phyloP scores from a whole-genome alignment of 352 stramenopile species.

The Globisporangium ultimum region DNA sequence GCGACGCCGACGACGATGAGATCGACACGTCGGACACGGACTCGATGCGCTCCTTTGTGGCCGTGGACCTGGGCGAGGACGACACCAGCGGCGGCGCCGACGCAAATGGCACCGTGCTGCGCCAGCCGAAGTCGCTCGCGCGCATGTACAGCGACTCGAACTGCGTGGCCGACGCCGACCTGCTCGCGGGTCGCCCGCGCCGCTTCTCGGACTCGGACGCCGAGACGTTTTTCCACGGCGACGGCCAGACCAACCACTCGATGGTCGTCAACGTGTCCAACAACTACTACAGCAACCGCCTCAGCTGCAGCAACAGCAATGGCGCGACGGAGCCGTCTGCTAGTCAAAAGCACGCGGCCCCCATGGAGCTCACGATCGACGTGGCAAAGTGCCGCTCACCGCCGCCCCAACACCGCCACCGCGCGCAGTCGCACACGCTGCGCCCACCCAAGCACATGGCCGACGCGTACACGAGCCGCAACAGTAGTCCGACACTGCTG shows the following conservation, averaged over 20 bases:
- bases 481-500: background rate
- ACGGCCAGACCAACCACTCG: slow-evolving; percentile 21
- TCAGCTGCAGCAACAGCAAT: background rate
- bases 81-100: slow-evolving; percentile 29
- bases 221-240: slow-evolving; percentile 58
- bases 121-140: slow-evolving; percentile 56
- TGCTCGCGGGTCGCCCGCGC: slow-evolving; percentile 39
- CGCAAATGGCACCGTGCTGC: slow-evolving; percentile 12
- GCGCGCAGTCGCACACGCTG: slow-evolving; percentile 12
- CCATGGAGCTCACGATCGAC: slow-evolving; percentile 17
- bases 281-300: slow-evolving; percentile 7
- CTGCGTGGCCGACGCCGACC: slow-evolving; percentile 32
- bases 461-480: background rate
- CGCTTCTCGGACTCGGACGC: slow-evolving; percentile 83
- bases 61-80: slow-evolving; percentile 65
- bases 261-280: slow-evolving; percentile 16
- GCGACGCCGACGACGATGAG: slow-evolving; percentile 39
- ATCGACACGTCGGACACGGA: slow-evolving; percentile 64
- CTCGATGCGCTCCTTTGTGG: slow-evolving; percentile 75
- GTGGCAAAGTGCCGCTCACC: slow-evolving; percentile 2
- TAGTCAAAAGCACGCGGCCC: background rate
- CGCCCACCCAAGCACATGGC: background rate
- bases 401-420: slow-evolving; percentile 1
- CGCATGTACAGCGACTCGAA: slow-evolving; percentile 75
- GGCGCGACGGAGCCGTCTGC: too few relatives aligned